phyloP scores from a whole-genome alignment of 495 filamentous ascomycete species.

The Penicillium longicatenatum region DNA sequence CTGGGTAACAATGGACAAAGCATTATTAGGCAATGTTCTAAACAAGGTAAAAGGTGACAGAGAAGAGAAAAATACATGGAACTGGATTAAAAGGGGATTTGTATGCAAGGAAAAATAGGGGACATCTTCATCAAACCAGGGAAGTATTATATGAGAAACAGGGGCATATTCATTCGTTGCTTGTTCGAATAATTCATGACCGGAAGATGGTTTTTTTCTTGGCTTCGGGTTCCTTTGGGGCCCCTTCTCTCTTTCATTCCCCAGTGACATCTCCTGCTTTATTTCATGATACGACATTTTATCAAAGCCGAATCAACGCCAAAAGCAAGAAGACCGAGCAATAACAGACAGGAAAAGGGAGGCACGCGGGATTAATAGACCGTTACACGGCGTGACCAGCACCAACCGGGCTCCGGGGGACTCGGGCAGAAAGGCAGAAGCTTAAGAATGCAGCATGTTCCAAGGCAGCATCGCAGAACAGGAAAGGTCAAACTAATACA shows the following conservation, averaged over 20 bases:
- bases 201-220: conserved; percentile 13
- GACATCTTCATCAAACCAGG: conserved; percentile 7
- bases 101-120: conserved; percentile 16
- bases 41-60: conserved; percentile 19
- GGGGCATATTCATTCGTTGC: conserved; percentile 38
- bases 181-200: conserved; percentile 34
- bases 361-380: conserved; percentile 19
- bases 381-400: conserved; percentile 44
- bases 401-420: conserved; percentile 35
- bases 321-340: conserved; percentile 14
- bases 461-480: conserved; percentile 24
- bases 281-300: neutral
- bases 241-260: conserved; percentile 5
- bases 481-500: conserved; percentile 41
- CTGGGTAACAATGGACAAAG: conserved; percentile 7
- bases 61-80: conserved; percentile 16
- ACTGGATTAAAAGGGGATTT: conserved; percentile 13
- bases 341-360: conserved; percentile 13
- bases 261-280: conserved; percentile 6
- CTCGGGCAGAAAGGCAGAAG: conserved; percentile 18
- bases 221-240: conserved; percentile 11
- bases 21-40: conserved; percentile 29
- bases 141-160: conserved; percentile 20
- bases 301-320: neutral
- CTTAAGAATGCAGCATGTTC: conserved; percentile 15